Evolutionary conservation across 2,329 filamentous ascomycete genomes (phyloP).

Genomic region (Paracamarosporium sp.): DNA sequence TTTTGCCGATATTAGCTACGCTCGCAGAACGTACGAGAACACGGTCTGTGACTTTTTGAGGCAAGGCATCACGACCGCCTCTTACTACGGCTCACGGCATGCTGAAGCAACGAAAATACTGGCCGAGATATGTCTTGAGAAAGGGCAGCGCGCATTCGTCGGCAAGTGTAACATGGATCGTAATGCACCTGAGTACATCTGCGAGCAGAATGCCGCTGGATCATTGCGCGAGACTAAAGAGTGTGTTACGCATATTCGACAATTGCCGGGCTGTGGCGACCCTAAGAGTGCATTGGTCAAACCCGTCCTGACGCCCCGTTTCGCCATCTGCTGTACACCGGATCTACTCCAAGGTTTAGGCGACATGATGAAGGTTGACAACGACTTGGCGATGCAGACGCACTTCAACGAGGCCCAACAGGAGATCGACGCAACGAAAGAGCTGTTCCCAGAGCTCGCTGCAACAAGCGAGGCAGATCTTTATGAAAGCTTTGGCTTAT

Average conservation of each 20-base stretch:
- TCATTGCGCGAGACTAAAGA: constrained; percentile 21
- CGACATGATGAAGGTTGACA: constrained; percentile 56
- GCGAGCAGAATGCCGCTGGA: constrained; percentile 26
- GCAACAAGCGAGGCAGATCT: constrained; percentile 63
- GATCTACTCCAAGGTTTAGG: constrained; percentile 64
- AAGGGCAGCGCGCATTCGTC: constrained; percentile 66
- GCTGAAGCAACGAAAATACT: constrained; percentile 63
- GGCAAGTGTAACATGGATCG: constrained; percentile 70
- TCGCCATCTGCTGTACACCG: constrained; percentile 66
- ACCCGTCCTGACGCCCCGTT: constrained; percentile 52
- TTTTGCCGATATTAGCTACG: constrained; percentile 63
- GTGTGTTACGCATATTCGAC: constrained; percentile 32
- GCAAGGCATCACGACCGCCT: constrained; percentile 68
- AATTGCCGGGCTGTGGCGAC: constrained; percentile 10
- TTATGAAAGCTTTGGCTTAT: constrained; percentile 62
- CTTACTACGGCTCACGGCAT: constrained; percentile 66
- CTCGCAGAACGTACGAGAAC: constrained; percentile 32
- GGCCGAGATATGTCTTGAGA: constrained; percentile 59
- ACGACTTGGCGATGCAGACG: constrained; percentile 65
- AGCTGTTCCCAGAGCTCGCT: constrained; percentile 62
- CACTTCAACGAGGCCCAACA: constrained; percentile 71
- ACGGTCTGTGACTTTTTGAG: constrained; percentile 64
- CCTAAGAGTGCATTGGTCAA: constrained; percentile 24
- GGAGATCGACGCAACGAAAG: constrained; percentile 63
- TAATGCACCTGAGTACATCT: constrained; percentile 47